Percentiles rank a stretch among this genome's conserved stretches.
phyloP scores from a whole-genome alignment of 2,329 filamentous ascomycete genomes.

The Fusarium sp. region DNA sequence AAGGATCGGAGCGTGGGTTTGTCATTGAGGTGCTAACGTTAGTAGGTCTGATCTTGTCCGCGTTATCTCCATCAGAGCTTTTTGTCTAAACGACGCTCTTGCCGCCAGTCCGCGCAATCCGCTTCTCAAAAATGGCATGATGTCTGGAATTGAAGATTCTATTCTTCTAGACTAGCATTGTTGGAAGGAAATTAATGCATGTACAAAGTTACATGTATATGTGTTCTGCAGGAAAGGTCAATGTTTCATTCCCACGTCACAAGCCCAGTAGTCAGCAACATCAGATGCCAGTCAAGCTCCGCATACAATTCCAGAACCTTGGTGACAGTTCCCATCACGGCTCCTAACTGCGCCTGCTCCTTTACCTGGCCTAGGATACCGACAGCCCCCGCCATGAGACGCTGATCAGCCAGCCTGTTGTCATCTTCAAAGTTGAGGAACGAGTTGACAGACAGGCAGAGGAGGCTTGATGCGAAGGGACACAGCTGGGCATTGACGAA shows the following conservation, averaged over 20 bases:
- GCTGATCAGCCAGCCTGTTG: constrained; percentile 1
- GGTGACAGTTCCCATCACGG: neutral
- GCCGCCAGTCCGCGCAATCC: neutral
- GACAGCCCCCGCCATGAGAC: neutral
- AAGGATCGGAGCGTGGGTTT: neutral
- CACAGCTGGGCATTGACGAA: constrained; percentile 5
- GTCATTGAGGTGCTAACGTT: neutral
- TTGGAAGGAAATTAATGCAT: neutral
- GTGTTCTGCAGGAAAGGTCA: neutral
- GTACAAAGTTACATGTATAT: neutral
- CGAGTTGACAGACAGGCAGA: constrained; percentile 2
- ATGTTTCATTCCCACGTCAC: neutral
- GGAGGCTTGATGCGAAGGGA: neutral
- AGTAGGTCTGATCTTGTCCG: constrained; percentile 1
- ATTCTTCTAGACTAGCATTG: neutral
- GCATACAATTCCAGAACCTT: constrained; percentile 1
- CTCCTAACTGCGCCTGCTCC: constrained; percentile 1
- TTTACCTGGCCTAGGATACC: neutral
- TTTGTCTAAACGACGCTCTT: neutral
- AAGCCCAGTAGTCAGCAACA: neutral
- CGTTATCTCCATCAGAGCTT: neutral
- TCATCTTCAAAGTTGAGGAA: constrained; percentile 3
- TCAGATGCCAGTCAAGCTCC: constrained; percentile 4
- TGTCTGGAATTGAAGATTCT: neutral
- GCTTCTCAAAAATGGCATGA: neutral